Conservation (phyloP, 345 rosid species). For the Lepidium africanum region DNA sequence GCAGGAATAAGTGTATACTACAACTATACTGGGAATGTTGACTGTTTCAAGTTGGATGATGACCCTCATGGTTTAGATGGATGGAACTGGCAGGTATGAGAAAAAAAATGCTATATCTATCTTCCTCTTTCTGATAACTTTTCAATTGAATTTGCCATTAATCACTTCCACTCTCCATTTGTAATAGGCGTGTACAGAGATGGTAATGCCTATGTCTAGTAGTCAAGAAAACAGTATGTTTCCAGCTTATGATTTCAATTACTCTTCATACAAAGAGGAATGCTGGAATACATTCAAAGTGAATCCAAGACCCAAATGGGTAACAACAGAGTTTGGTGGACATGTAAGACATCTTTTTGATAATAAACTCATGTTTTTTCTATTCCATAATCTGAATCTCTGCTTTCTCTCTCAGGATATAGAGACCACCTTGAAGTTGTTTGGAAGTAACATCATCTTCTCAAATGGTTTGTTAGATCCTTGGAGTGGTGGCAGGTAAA, state of each 20-base stretch:
- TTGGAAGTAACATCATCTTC: conserved; percentile 92
- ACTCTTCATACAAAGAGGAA: conserved; percentile 53
- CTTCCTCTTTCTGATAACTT: not conserved
- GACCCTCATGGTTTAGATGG: conserved; percentile 94
- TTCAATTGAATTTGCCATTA: not conserved
- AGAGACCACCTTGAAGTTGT: conserved; percentile 47
- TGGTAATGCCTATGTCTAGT: conserved; percentile 89
- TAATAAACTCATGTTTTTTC: not conserved
- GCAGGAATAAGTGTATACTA: conserved; percentile 67
- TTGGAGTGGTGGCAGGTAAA: conserved; percentile 94
- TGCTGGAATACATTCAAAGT: conserved; percentile 61
- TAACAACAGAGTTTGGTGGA: conserved; percentile 82
- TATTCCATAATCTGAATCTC: not conserved
- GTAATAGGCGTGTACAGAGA: conserved; percentile 84
- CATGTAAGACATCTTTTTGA: conserved; percentile 43
- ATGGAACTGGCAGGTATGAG: conserved; percentile 88
- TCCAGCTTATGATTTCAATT: conserved; percentile 48
- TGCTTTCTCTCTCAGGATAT: conserved; percentile 44
- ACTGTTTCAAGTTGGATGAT: conserved; percentile 81
- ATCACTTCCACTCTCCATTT: not conserved
- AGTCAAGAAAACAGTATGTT: conserved; percentile 63
- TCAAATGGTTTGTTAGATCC: conserved; percentile 94
- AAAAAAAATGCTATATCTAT: not conserved
- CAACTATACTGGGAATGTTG: conserved; percentile 66
- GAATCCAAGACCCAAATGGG: conserved; percentile 75